phyloP scores from a whole-genome alignment of 208 protist species.

The Herpetomonas samuelpessoai region DNA sequence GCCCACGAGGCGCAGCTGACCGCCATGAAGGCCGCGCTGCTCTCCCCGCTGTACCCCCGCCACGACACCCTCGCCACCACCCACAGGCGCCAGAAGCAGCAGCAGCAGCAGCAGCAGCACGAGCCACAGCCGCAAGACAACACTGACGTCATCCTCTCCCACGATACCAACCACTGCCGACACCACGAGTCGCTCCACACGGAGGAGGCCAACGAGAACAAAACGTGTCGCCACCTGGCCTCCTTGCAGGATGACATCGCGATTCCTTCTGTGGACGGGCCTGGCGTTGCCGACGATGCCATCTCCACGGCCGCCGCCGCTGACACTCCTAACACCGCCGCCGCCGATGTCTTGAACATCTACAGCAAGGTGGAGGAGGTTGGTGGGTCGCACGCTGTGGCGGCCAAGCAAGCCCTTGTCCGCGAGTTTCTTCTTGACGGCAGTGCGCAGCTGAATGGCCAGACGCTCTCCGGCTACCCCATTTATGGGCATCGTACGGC shows the following conservation, averaged over 20 bases:
- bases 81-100: background rate
- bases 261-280: background rate
- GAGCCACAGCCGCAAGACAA: no score
- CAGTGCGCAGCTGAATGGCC: constrained; percentile 32
- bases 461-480: constrained; percentile 34
- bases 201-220: no score
- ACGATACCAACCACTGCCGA: constrained; percentile 4
- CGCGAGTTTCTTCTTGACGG: constrained; percentile 44
- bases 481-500: constrained; percentile 35
- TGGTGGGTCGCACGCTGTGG: background rate
- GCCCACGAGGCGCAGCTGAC: constrained; percentile 1
- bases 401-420: constrained; percentile 36
- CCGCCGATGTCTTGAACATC: background rate
- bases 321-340: background rate
- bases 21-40: background rate
- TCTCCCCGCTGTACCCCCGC: background rate
- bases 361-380: constrained; percentile 1
- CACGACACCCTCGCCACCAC: background rate
- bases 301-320: background rate
- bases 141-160: background rate
- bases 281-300: background rate
- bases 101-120: constrained; percentile 1
- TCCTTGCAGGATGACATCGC: no score
- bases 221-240: no score
- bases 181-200: no score